These are phyloP conservation scores for Alternaria consortialis DNA, from an alignment of 2,329 filamentous ascomycete species.

Conservation along the genomic window DNA sequence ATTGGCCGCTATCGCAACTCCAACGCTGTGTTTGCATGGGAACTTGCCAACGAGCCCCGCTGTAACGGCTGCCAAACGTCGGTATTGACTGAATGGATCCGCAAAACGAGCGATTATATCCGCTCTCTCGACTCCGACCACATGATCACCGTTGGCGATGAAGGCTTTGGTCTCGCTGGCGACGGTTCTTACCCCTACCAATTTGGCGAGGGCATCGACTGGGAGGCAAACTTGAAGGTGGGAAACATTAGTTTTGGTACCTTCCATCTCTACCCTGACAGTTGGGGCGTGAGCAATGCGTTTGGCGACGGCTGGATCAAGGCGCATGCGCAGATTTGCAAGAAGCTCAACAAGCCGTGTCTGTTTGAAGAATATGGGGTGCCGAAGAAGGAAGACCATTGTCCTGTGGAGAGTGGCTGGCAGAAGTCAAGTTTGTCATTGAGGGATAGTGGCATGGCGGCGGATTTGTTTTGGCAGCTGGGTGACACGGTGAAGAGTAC, in stretches of 20 bases:
- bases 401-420: conserved; percentile 41
- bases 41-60: conserved; percentile 72
- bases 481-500: conserved; percentile 37
- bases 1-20: conserved; percentile 68
- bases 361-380: conserved; percentile 54
- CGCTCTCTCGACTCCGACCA: conserved; percentile 69
- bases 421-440: conserved; percentile 39
- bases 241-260: conserved; percentile 65
- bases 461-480: conserved; percentile 47
- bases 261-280: conserved; percentile 62
- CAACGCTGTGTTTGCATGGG: conserved; percentile 71
- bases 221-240: conserved; percentile 61
- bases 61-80: conserved; percentile 67
- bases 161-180: conserved; percentile 62
- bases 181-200: conserved; percentile 64
- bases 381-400: conserved; percentile 31
- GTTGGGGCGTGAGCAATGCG: conserved; percentile 47
- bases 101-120: conserved; percentile 66
- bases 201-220: conserved; percentile 62
- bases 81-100: conserved; percentile 69
- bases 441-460: conserved; percentile 41
- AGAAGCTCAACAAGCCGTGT: conserved; percentile 51
- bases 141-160: conserved; percentile 71
- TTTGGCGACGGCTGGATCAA: conserved; percentile 60
- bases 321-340: conserved; percentile 55